phyloP scores from a whole-genome alignment of 116 monocot species.

The Papilionanthe hybrid region DNA sequence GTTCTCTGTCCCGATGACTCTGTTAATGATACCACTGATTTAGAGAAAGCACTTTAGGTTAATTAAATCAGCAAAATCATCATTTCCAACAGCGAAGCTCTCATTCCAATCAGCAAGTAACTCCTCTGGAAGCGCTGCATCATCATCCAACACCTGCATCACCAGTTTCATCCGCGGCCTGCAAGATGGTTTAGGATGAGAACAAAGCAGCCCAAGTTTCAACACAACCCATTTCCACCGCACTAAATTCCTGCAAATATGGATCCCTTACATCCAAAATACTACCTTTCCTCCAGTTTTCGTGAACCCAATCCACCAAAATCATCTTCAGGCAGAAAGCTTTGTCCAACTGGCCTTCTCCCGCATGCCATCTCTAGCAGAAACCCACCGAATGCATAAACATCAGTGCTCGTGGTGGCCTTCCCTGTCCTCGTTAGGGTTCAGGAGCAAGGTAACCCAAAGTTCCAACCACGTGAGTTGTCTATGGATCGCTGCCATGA shows the following conservation, averaged over 20 bases:
- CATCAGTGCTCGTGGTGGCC: conserved; percentile 8
- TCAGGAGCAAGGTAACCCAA: conserved; percentile 16
- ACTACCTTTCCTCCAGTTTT: background rate
- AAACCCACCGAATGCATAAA: conserved; percentile 10
- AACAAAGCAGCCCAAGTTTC: background rate
- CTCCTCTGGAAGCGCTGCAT: background rate
- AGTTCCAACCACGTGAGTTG: conserved; percentile 13
- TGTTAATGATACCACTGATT: too few relatives aligned
- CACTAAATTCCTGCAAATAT: background rate
- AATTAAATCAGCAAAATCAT: too few relatives aligned
- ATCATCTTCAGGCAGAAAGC: background rate
- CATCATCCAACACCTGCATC: background rate
- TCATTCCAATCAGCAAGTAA: too few relatives aligned
- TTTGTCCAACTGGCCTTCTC: conserved; percentile 2
- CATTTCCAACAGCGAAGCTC: too few relatives aligned
- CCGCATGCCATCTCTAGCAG: conserved; percentile 8
- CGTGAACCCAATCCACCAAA: background rate
- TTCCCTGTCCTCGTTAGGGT: conserved; percentile 8
- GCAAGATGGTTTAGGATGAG: background rate
- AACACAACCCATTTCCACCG: background rate
- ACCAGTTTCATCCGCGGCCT: background rate
- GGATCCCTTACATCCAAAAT: background rate
- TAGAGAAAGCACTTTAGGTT: too few relatives aligned
- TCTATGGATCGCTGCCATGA: background rate
- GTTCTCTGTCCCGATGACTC: too few relatives aligned